phyloP scores from a whole-genome alignment of 345 rosid species.

The Linum trigynum region DNA sequence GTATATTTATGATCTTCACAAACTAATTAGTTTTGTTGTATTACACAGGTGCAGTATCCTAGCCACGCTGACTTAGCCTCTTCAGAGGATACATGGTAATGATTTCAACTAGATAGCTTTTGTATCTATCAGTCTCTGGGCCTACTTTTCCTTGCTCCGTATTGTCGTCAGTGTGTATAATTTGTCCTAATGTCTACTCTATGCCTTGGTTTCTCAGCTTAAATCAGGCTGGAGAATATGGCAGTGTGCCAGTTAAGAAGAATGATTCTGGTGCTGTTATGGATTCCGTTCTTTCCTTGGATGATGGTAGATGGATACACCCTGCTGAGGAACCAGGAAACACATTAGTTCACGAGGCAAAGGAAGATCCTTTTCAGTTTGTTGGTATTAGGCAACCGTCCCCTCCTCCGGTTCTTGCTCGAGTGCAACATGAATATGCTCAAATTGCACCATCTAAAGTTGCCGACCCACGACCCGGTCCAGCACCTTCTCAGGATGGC shows the following conservation, averaged over 20 bases:
- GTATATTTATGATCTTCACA: background rate
- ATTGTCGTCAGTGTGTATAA: background rate
- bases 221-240: constrained; percentile 35
- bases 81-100: constrained; percentile 42
- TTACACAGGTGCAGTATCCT: constrained; percentile 68
- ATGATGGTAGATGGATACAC: constrained; percentile 77
- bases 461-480: constrained; percentile 99
- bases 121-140: background rate
- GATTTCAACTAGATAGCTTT: background rate
- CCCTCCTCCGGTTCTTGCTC: constrained; percentile 94
- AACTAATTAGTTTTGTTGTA: constrained; percentile 20
- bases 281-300: constrained; percentile 81
- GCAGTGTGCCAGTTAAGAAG: constrained; percentile 33
- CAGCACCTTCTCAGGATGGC: constrained; percentile 51
- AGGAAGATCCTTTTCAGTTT: constrained; percentile 73
- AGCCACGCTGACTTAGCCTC: constrained; percentile 43
- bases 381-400: constrained; percentile 67
- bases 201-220: constrained; percentile 30
- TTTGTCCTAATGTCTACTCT: constrained; percentile 4
- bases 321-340: constrained; percentile 38
- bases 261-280: constrained; percentile 36
- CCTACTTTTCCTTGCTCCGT: background rate
- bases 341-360: constrained; percentile 40
- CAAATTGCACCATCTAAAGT: constrained; percentile 82
- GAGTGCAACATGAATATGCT: constrained; percentile 49